Evolutionary conservation across 495 filamentous ascomycete species (phyloP).

Genomic region (Recurvomyces mirabilis): DNA sequence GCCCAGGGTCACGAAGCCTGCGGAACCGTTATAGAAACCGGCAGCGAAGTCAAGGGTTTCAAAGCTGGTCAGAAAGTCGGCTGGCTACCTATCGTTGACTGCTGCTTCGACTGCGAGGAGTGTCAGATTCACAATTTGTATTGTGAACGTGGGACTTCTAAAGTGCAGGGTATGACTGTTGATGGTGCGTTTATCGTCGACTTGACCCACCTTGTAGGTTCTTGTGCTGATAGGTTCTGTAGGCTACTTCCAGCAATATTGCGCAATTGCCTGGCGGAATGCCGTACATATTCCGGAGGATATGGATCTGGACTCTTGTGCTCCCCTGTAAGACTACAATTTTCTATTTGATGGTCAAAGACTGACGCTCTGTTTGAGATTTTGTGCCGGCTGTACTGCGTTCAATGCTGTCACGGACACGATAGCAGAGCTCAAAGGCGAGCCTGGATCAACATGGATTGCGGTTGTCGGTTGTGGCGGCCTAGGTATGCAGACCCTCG

Average conservation of each 20-base stretch:
- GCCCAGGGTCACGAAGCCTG: slow-evolving; percentile 22
- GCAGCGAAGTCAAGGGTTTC: slow-evolving; percentile 18
- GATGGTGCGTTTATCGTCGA: slow-evolving; percentile 12
- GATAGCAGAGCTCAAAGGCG: not conserved
- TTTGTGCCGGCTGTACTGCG: slow-evolving; percentile 27
- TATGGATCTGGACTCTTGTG: slow-evolving; percentile 23
- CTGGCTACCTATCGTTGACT: slow-evolving; percentile 23
- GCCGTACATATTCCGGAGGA: slow-evolving; percentile 22
- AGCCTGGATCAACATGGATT: slow-evolving; percentile 23
- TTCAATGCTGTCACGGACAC: slow-evolving; percentile 24
- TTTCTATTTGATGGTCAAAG: not conserved
- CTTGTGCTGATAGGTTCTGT: not conserved
- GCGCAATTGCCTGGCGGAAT: slow-evolving; percentile 19
- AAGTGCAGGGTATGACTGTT: slow-evolving; percentile 25
- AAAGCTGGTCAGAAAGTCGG: slow-evolving; percentile 25
- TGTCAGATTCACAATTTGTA: slow-evolving; percentile 18
- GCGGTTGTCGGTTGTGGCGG: slow-evolving; percentile 27
- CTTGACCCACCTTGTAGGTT: not conserved
- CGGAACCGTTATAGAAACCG: slow-evolving; percentile 19
- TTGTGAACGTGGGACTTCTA: slow-evolving; percentile 20
- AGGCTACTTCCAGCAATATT: slow-evolving; percentile 26
- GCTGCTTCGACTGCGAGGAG: slow-evolving; percentile 25
- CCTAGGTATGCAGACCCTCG: no score
- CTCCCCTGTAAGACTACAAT: slow-evolving; percentile 14
- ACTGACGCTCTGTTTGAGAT: not conserved